phyloP scores from a whole-genome alignment of 352 stramenopile genomes.

The Phytophthora sansomeana region DNA sequence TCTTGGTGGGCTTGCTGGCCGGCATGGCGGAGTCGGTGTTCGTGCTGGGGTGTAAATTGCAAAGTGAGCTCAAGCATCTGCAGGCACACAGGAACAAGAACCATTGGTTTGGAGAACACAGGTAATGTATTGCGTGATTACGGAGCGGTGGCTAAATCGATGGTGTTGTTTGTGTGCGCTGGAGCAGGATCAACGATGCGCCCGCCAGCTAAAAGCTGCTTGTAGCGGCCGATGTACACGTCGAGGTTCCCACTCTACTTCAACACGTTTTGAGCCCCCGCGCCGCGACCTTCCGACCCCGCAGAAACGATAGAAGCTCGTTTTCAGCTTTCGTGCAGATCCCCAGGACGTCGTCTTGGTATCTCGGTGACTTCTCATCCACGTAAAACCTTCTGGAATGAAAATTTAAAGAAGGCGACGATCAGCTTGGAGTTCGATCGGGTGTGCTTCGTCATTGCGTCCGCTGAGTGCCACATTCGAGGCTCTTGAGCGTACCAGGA shows the following conservation, averaged over 20 bases:
- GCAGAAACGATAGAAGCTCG: slow-evolving; percentile 3
- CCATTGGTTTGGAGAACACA: not conserved
- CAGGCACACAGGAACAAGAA: not conserved
- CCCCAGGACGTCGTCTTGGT: slow-evolving; percentile 1
- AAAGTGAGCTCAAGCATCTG: not conserved
- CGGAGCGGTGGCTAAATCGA: not conserved
- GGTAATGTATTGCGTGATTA: not conserved
- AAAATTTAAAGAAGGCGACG: slow-evolving; percentile 4
- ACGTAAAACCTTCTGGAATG: not conserved
- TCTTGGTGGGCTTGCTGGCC: slow-evolving; percentile 9
- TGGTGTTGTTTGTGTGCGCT: not conserved
- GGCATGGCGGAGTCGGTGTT: not conserved
- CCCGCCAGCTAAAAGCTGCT: not conserved
- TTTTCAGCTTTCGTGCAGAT: not conserved
- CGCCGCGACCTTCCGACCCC: not conserved
- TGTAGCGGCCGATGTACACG: not conserved
- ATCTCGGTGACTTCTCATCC: not conserved
- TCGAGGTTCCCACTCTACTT: slow-evolving; percentile 10
- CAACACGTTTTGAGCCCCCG: slow-evolving; percentile 10
- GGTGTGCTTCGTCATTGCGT: slow-evolving; percentile 7
- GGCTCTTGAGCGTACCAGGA: slow-evolving; percentile 21
- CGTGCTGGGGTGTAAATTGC: not conserved
- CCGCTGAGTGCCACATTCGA: slow-evolving; percentile 2
- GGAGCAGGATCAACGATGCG: not conserved
- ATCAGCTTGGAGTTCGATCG: slow-evolving; percentile 4